Conservation (phyloP, 805 yeast species). For the Starmerella bombicola region DNA sequence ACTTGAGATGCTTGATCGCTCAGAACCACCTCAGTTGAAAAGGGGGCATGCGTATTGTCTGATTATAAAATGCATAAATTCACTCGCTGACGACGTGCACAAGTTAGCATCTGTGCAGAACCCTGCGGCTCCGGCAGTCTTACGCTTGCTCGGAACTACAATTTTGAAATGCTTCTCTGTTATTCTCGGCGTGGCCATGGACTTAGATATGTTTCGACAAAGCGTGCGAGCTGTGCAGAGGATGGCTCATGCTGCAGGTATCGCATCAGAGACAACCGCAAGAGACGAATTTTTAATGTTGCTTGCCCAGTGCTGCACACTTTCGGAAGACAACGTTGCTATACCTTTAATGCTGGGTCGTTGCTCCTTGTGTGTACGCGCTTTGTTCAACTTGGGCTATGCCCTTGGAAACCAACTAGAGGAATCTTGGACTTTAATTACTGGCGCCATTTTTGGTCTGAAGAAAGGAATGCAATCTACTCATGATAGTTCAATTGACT, state of each 20-base stretch:
- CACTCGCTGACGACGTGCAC: conserved; percentile 53
- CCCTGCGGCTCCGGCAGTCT: conserved; percentile 18
- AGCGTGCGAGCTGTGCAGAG: conserved; percentile 65
- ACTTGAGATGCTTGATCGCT: conserved; percentile 69
- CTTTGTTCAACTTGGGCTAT: conserved; percentile 59
- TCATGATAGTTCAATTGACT: neutral
- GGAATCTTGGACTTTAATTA: conserved; percentile 49
- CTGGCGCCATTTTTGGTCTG: conserved; percentile 25
- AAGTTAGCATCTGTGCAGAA: conserved; percentile 32
- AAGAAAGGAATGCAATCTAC: conserved; percentile 5
- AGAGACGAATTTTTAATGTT: conserved; percentile 43
- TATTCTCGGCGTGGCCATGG: conserved; percentile 54
- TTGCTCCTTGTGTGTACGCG: conserved; percentile 65
- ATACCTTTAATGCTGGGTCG: conserved; percentile 39
- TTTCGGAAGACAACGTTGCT: conserved; percentile 11
- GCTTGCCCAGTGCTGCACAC: conserved; percentile 21
- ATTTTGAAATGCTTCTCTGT: conserved; percentile 37
- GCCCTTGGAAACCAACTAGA: conserved; percentile 69
- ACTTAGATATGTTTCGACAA: conserved; percentile 54
- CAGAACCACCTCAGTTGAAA: conserved; percentile 61
- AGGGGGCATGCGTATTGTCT: conserved; percentile 49
- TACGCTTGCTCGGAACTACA: conserved; percentile 13
- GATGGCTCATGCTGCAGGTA: conserved; percentile 70
- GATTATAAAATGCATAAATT: conserved; percentile 40
- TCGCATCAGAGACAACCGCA: conserved; percentile 43